Base-by-base conservation (phyloP, 495 filamentous ascomycete genomes). In the Podospora appendiculata region DNA sequence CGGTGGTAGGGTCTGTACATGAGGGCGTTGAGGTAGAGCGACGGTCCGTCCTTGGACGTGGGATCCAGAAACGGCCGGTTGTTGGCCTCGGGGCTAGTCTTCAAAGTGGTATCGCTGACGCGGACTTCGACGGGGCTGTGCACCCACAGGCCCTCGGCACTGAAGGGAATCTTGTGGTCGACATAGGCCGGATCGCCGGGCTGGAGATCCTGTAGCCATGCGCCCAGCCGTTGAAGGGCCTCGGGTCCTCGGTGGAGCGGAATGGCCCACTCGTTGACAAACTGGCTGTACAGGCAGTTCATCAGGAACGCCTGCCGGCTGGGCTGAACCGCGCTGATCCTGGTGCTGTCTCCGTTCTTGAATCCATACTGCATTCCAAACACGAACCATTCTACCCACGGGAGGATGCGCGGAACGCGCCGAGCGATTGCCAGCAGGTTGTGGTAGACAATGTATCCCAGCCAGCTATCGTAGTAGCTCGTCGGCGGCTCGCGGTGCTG, bases 281-380 rank as follows among this genome's bases (percentile, higher is more conserved):
- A 94, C 65, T 98, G 93, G 17, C 85, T 90, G 70, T 94, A 98
- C 14, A 96, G 79, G 65, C 93, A 98, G 68, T 98, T 91, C 87
- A 98, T 90, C 42, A 95, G 73, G 51, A 98, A 76, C 8, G 90
- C 94, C 47, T 83, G 65, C 17, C 88, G 82, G 38, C 83, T 83
- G 16, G 84, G 82, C 70, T 96, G 84, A n/a, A 96, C 81, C 17
- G 86, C 94, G 34, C 59, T 75, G 41, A 61, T 57, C 18, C 48
- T 72, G 16, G 79, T 87, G 41, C 76, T 74, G 3, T 69, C 71
- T 25, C 86, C 83, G 53, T 88, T 82, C 4, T 72, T 58, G 75
- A 95, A 96, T 36, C 91, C 91, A 66, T 95, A 96, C 65, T 96
- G 89, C 82, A 96, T 86, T 47, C 88, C 88, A 63, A 96, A 95